Percentiles rank a stretch among this genome's conserved stretches.
Conservation (phyloP, 1,139 yeast species). For the Pneumocystis wakefieldiae region DNA sequence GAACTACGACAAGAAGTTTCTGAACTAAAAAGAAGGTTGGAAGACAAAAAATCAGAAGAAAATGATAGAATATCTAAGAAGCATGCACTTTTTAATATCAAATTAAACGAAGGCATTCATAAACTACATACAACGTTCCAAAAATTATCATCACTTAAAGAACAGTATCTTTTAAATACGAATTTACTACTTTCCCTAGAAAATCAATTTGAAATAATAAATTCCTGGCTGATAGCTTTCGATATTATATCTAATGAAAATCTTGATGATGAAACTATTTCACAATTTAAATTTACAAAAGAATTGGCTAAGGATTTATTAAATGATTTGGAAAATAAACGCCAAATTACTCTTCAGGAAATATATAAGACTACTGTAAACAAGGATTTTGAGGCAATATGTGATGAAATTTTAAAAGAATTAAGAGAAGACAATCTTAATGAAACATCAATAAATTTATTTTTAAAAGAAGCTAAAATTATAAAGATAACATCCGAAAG, state of each 20-base stretch:
- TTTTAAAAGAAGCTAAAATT: not conserved
- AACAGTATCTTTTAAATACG: not conserved
- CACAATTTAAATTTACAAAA: not conserved
- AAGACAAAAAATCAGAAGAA: slow-evolving; percentile 7
- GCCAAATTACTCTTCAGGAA: not conserved
- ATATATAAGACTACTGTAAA: not conserved
- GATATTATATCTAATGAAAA: not conserved
- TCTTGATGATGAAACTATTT: not conserved
- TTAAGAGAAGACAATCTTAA: not conserved
- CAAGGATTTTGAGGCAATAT: not conserved
- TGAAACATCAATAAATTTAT: not conserved
- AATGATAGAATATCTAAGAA: not conserved
- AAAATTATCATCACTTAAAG: not conserved
- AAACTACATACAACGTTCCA: not conserved
- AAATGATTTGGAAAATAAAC: not conserved
- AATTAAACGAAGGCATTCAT: not conserved
- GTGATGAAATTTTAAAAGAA: not conserved
- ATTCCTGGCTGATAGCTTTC: not conserved
- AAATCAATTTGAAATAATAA: not conserved
- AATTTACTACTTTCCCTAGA: not conserved
- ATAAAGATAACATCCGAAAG: not conserved
- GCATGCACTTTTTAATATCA: not conserved
- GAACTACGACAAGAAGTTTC: slow-evolving; percentile 70
- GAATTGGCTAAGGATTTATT: not conserved
- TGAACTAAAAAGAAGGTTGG: slow-evolving; percentile 36